Conservation (phyloP, 2,329 filamentous ascomycete genomes). For the Clonostachys rosea region DNA sequence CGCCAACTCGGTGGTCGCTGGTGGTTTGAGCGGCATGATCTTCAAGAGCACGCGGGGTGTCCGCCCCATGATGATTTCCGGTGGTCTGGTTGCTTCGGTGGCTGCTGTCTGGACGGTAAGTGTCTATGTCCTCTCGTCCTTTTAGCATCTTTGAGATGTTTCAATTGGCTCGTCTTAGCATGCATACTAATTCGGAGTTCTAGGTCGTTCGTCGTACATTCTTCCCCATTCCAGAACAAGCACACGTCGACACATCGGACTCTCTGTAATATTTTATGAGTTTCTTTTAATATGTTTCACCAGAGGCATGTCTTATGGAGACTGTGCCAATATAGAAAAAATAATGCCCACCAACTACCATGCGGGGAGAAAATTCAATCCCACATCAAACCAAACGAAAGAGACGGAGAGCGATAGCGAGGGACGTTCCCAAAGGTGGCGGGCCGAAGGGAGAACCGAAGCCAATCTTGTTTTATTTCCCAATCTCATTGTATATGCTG, state of each 20-base stretch:
- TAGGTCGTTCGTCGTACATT: slow-evolving; percentile 34
- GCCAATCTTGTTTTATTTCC: no score
- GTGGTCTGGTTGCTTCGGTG: slow-evolving; percentile 79
- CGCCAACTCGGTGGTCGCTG: slow-evolving; percentile 81
- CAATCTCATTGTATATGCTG: no score
- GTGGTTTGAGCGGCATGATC: slow-evolving; percentile 82
- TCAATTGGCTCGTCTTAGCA: not conserved
- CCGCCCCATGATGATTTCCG: slow-evolving; percentile 91
- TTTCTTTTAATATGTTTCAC: no score
- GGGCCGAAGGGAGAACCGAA: no score
- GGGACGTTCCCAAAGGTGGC: no score
- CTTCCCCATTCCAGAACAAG: slow-evolving; percentile 29
- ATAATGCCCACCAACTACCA: no score
- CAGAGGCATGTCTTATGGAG: no score
- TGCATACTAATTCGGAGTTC: not conserved
- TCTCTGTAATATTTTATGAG: slow-evolving; percentile 2
- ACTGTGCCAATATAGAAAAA: no score
- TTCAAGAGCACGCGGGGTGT: slow-evolving; percentile 95
- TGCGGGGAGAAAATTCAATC: no score
- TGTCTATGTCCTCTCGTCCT: slow-evolving; percentile 12
- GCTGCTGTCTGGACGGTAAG: slow-evolving; percentile 90
- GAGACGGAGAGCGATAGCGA: no score
- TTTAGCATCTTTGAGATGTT: not conserved
- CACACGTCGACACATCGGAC: slow-evolving; percentile 4
- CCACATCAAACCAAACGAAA: no score